Conservation (phyloP, 148 eudicot species). For the Beta vulgaris region DNA sequence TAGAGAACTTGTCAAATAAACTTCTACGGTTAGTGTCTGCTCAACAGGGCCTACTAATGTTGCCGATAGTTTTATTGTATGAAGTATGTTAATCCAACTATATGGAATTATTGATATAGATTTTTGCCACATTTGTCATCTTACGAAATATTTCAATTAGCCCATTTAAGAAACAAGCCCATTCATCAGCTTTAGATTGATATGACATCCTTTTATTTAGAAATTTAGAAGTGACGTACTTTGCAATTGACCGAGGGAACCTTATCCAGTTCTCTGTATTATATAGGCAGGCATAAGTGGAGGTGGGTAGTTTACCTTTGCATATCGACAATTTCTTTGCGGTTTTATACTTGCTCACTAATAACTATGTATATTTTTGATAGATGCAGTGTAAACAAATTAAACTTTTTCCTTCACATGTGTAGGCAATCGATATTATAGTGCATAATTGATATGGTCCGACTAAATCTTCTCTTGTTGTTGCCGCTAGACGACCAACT, state of each 20-base stretch:
- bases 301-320: slow-evolving; percentile 85
- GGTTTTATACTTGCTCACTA: slow-evolving; percentile 44
- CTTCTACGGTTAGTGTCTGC: no score
- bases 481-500: slow-evolving; percentile 55
- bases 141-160: background rate
- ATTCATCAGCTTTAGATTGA: background rate
- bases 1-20: no score
- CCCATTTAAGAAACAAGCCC: background rate
- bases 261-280: slow-evolving; percentile 19
- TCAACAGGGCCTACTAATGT: no score
- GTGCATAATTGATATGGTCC: slow-evolving; percentile 90
- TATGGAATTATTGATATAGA: no score
- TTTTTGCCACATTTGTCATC: background rate
- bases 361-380: slow-evolving; percentile 5
- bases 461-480: slow-evolving; percentile 86
- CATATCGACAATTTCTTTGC: slow-evolving; percentile 89
- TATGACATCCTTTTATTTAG: background rate
- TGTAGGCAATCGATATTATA: slow-evolving; percentile 72
- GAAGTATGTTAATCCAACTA: no score
- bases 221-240: no score
- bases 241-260: no score
- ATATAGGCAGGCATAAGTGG: slow-evolving; percentile 92
- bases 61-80: no score
- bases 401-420: slow-evolving; percentile 11
- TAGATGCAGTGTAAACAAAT: no score